Percentiles rank a stretch among this genome's conserved stretches.
Conservation (phyloP, 805 yeast genomes). For the Priceomyces medius region DNA sequence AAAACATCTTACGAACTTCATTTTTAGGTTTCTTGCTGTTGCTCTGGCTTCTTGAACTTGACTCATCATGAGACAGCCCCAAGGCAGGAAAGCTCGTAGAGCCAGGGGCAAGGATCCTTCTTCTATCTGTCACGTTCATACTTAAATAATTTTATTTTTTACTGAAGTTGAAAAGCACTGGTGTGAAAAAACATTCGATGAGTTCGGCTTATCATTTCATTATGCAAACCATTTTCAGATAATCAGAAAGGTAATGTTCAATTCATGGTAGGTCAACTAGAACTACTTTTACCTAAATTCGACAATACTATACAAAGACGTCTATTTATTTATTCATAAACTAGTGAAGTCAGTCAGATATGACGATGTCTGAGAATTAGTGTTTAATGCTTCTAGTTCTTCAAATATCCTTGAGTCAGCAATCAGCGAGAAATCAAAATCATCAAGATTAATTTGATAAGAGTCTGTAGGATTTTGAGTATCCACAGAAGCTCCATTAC, state of each 20-base stretch:
- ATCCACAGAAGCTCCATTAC: slow-evolving; percentile 4
- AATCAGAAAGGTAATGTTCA: too few relatives aligned
- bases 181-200: neutral
- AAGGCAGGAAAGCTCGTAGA: slow-evolving; percentile 47
- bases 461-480: slow-evolving; percentile 9
- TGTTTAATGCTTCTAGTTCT: slow-evolving; percentile 3
- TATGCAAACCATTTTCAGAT: slow-evolving; percentile 3
- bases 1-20: slow-evolving; percentile 46
- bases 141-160: neutral
- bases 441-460: slow-evolving; percentile 18
- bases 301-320: too few relatives aligned
- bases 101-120: slow-evolving; percentile 82
- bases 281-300: too few relatives aligned
- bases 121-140: slow-evolving; percentile 61
- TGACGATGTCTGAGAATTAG: neutral
- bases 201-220: slow-evolving; percentile 1
- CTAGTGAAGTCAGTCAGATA: neutral
- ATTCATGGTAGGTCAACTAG: too few relatives aligned
- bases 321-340: too few relatives aligned
- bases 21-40: slow-evolving; percentile 10
- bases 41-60: slow-evolving; percentile 11
- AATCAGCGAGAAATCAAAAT: slow-evolving; percentile 18
- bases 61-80: slow-evolving; percentile 10
- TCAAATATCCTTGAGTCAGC: slow-evolving; percentile 20
- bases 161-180: too few relatives aligned